Evolutionary conservation across 2,329 filamentous ascomycete species (phyloP).

Genomic region (Penicillium sp.): DNA sequence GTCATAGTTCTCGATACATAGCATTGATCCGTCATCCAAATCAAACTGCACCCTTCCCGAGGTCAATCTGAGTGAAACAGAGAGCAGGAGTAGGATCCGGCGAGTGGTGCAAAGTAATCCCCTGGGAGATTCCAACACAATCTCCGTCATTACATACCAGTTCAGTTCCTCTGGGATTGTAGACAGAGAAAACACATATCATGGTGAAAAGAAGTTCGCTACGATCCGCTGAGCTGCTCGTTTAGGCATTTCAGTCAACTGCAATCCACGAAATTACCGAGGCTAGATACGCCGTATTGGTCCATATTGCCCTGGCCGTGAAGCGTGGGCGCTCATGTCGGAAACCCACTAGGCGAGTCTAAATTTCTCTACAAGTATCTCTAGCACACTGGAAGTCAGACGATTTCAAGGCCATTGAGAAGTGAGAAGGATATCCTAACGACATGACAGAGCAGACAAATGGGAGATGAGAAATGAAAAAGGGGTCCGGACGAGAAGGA

Average conservation of each 20-base stretch:
- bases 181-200: no score
- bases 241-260: no score
- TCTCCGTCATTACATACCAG: conserved; percentile 45
- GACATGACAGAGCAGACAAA: conserved; percentile 17
- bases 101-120: conserved; percentile 38
- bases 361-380: no score
- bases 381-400: no score
- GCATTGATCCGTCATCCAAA: conserved; percentile 44
- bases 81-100: conserved; percentile 41
- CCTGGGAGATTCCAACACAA: conserved; percentile 41
- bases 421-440: conserved; percentile 30
- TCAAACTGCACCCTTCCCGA: conserved; percentile 37
- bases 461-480: conserved; percentile 11
- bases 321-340: no score
- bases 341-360: no score
- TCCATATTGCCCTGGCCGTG: no score
- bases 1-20: conserved; percentile 43
- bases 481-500: conserved; percentile 2
- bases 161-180: conserved; percentile 40
- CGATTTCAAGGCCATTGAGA: conserved; percentile 17
- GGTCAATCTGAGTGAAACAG: conserved; percentile 38
- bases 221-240: no score
- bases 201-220: no score
- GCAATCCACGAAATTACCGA: no score
- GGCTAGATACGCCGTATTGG: no score